Conservation (phyloP, 306 rosid genomes). For the Dalbergia cochinchinensis region DNA sequence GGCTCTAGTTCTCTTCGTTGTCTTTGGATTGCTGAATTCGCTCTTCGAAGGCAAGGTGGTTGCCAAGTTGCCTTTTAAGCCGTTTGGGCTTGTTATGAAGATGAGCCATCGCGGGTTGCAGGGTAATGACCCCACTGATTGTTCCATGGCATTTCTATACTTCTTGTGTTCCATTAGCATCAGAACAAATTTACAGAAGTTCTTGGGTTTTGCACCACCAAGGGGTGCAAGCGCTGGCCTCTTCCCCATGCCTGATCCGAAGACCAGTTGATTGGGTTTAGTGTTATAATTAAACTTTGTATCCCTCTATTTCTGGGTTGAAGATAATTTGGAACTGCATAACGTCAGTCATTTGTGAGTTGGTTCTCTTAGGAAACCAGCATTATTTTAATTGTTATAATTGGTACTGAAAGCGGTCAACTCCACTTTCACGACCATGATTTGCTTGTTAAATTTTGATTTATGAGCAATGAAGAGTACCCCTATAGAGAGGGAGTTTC, state of each 20-base stretch:
- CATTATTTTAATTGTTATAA: conserved; percentile 43
- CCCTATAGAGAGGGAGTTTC: conserved; percentile 2
- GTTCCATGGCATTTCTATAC: conserved; percentile 96
- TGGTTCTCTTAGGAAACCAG: conserved; percentile 40
- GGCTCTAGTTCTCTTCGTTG: conserved; percentile 95
- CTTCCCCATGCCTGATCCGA: conserved; percentile 97
- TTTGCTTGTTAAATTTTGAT: conserved; percentile 23
- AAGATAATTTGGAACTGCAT: conserved; percentile 47
- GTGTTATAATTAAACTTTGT: conserved; percentile 20
- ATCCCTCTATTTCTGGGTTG: conserved; percentile 33
- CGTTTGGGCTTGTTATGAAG: conserved; percentile 87
- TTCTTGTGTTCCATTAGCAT: conserved; percentile 96
- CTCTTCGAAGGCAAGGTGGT: conserved; percentile 92
- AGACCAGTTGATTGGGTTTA: conserved; percentile 71
- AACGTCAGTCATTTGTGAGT: conserved; percentile 38
- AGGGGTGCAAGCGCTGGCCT: conserved; percentile 86
- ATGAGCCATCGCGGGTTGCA: conserved; percentile 97
- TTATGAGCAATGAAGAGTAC: conserved; percentile 40
- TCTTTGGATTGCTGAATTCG: conserved; percentile 88
- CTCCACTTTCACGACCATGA: conserved; percentile 34
- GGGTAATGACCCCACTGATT: conserved; percentile 89
- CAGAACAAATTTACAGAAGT: conserved; percentile 93
- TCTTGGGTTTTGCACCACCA: conserved; percentile 94
- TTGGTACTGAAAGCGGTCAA: conserved; percentile 35
- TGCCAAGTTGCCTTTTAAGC: conserved; percentile 86